Conservation (phyloP, 164 flowering plant genomes). For the Pachysandra terminalis region DNA sequence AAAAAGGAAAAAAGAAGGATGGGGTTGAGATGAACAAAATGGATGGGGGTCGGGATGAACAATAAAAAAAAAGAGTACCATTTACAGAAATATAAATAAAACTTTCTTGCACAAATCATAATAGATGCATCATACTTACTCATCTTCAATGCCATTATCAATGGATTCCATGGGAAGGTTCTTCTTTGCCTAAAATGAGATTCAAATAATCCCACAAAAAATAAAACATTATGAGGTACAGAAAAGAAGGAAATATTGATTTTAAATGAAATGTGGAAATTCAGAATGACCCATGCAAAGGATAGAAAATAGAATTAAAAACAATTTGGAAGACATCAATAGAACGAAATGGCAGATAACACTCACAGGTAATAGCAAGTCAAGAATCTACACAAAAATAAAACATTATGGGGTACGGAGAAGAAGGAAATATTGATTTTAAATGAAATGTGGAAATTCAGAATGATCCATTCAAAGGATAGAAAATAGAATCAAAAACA, state of each 20-base stretch:
- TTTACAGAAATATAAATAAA: background rate
- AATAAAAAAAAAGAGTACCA: too few relatives aligned
- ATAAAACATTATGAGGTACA: background rate
- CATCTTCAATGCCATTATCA: constrained; percentile 53
- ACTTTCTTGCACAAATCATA: background rate
- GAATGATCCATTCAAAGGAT: background rate
- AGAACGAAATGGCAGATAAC: background rate
- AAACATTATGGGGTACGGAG: too few relatives aligned
- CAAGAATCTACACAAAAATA: constrained; percentile 1
- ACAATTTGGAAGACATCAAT: background rate
- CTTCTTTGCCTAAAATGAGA: constrained; percentile 60
- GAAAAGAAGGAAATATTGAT: background rate
- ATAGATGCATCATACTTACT: constrained; percentile 53
- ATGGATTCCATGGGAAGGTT: constrained; percentile 82
- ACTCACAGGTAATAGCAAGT: background rate
- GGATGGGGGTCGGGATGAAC: too few relatives aligned
- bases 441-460: background rate
- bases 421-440: too few relatives aligned
- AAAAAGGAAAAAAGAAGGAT: background rate
- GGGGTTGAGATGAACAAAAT: background rate
- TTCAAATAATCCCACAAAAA: background rate
- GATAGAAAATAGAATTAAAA: too few relatives aligned
- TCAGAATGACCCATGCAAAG: background rate
- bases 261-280: background rate
- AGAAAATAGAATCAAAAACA: too few relatives aligned